Evolutionary conservation across 257 asterid species (phyloP), one percentile per base, ranked within the genome.

Genomic region (Petunia axillaris): DNA sequence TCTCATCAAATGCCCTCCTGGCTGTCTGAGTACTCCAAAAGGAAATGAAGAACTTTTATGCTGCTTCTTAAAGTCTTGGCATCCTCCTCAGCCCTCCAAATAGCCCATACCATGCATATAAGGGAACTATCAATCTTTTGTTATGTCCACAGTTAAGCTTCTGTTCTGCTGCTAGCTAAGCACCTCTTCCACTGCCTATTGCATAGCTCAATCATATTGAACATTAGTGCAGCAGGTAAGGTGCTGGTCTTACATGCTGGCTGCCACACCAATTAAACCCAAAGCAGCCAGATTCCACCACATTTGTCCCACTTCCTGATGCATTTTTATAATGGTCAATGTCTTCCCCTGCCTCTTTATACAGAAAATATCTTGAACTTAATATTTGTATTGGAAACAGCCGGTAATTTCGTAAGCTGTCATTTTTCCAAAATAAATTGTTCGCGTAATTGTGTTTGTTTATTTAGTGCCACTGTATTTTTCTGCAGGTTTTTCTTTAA

Each of bases 201-300:
- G 43, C 43, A 71, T 25, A 48, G 43, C 60, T 25, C 60, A 71
- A 9, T 71, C 43, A 48, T 25, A 25, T 48, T 71, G 36, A 48
- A 71, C 59, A 48, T 71, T 43, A 25, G 77, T 71, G n/a, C 60
- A 71, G 46, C 77, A 71, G 76, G 39, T n/a, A 71, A 38, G 10
- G 43, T 5, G 60, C 48, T 13, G 60, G 36, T 71, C 77, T 4
- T 71, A 5, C 25, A 25, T 25, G 25, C 25, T 25, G 25, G 25
- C 9, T 71, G 60, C 77, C 43, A 25, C 25, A 48, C 35, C 25
- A 25, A 71, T 71, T 71, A 58, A 7, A 25, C 41, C 16, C 13
- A 71, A 71, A 10, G 25, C 60, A 37, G 25, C 11, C 11, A 10
- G 39, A 48, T 71, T 71, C 52, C 35, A 48, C 77, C 25, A 4